Conservation (phyloP, 306 rosid genomes). For the Carpinus viminea region DNA sequence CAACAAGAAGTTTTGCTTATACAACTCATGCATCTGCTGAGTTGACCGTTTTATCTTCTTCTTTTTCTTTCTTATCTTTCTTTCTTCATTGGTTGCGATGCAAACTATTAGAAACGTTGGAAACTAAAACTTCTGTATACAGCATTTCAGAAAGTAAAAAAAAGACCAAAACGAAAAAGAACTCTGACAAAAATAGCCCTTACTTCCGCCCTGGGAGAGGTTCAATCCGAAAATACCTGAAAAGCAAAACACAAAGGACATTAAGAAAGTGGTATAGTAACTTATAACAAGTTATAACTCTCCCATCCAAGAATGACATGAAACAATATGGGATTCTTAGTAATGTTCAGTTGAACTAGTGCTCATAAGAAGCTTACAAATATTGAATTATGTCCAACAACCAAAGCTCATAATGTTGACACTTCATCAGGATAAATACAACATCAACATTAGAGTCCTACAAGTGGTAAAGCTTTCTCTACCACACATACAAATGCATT, state of each 20-base stretch:
- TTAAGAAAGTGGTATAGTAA: conserved; percentile 26
- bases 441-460: too few relatives aligned
- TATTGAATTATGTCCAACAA: not conserved
- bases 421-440: not conserved
- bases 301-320: not conserved
- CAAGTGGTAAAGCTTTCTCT: conserved; percentile 17
- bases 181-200: conserved; percentile 30
- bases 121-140: conserved; percentile 11
- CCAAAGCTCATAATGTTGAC: not conserved
- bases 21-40: not conserved
- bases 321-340: too few relatives aligned
- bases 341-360: not conserved
- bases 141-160: conserved; percentile 10
- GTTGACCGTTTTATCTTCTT: not conserved
- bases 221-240: conserved; percentile 87
- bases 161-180: conserved; percentile 10
- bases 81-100: not conserved
- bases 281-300: conserved; percentile 12
- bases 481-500: conserved; percentile 13
- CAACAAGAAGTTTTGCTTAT: conserved; percentile 15
- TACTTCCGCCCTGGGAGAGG: conserved; percentile 94
- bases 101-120: conserved; percentile 2
- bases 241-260: conserved; percentile 26
- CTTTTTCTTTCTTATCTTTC: not conserved
- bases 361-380: not conserved